Base-by-base conservation (phyloP, 306 rosid genomes). In the Dalbergia cochinchinensis region DNA sequence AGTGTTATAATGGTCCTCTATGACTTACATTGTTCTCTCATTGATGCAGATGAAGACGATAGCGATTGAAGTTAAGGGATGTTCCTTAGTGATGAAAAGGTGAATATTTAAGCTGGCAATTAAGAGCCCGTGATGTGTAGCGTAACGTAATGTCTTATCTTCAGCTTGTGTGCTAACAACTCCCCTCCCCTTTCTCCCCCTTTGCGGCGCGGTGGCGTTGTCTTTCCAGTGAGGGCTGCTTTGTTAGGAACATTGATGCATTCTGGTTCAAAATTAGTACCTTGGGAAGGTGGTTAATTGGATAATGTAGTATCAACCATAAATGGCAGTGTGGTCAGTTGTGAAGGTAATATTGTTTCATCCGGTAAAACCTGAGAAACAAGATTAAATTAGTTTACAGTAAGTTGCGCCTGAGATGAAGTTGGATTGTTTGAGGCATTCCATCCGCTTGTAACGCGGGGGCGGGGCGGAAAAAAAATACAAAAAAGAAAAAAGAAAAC, bases 41-140 rank as follows among this genome's bases (percentile, higher is more conserved):
- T 74, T 26, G 71, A 18, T 69, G 87, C 94, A 91, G 95, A 87
- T 69, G 92, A 84, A 58, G 91, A 90, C 18, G 95, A 87, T 88
- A 89, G 92, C 65, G 95, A 91, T 78, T 91, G 74, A 51, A 82
- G 67, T 51, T 54, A 31, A 45, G 57, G 35, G 61, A 65, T 80
- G 78, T 63, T 63, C 73, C 50, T 13, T 34, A 67, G 54, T 61
- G 44, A 41, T 48, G 39, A 31, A 35, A 75, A 54, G 82, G 69
- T 74, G 45, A 61, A 14, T 62, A 69, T 33, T 19, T 60, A 58
- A 34, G 33, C 14, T 15, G 16, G 50, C 72, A 63, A 66, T 72
- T 78, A 33, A 60, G 59, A 50, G 63, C 45, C 41, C 5, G 31
- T 44, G 66, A 41, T 82, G 31, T 26, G 31, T 26, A 26, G 78